These are phyloP conservation scores for Penicillium cinerascens DNA, from an alignment of 495 filamentous ascomycete species.

Conservation along the genomic window DNA sequence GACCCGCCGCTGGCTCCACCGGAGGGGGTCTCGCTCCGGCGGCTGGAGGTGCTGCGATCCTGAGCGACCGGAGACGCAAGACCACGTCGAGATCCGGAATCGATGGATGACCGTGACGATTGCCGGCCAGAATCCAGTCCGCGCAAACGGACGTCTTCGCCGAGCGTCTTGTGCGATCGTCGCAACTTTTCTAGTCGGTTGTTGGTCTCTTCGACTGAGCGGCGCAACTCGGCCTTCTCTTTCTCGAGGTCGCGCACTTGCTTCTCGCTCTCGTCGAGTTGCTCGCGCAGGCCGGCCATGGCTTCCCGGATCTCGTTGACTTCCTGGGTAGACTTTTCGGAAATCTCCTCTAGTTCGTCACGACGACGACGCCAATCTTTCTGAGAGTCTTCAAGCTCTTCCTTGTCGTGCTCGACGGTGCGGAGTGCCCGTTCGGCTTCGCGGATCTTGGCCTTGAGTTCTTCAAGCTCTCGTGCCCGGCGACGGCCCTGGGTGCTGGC, in stretches of 20 bases:
- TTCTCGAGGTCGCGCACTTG: constrained; percentile 78
- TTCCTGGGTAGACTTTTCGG: constrained; percentile 67
- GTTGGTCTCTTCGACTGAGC: constrained; percentile 73
- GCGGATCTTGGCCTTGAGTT: constrained; percentile 70
- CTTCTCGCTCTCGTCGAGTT: constrained; percentile 82
- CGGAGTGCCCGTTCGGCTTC: constrained; percentile 77
- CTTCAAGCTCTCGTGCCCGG: constrained; percentile 79
- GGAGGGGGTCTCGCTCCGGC: constrained; percentile 38
- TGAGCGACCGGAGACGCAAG: constrained; percentile 36
- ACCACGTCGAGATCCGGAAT: constrained; percentile 53
- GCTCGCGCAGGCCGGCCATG: constrained; percentile 72
- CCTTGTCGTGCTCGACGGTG: constrained; percentile 61
- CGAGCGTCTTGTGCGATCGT: constrained; percentile 60
- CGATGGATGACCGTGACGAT: constrained; percentile 62
- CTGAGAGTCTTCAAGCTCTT: constrained; percentile 66
- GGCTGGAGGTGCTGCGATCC: constrained; percentile 39
- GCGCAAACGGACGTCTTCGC: constrained; percentile 39
- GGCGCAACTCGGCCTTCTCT: constrained; percentile 71
- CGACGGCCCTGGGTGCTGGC: constrained; percentile 71
- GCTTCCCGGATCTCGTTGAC: constrained; percentile 69
- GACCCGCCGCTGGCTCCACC: constrained; percentile 21
- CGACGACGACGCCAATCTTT: constrained; percentile 69
- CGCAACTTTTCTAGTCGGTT: constrained; percentile 73
- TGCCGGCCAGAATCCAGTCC: constrained; percentile 43
- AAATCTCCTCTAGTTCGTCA: constrained; percentile 67